A percentile compares a stretch with the other conserved stretches of the same genome.
phyloP scores from a whole-genome alignment of 805 yeast species.

The Metschnikowia cerradonensis region DNA sequence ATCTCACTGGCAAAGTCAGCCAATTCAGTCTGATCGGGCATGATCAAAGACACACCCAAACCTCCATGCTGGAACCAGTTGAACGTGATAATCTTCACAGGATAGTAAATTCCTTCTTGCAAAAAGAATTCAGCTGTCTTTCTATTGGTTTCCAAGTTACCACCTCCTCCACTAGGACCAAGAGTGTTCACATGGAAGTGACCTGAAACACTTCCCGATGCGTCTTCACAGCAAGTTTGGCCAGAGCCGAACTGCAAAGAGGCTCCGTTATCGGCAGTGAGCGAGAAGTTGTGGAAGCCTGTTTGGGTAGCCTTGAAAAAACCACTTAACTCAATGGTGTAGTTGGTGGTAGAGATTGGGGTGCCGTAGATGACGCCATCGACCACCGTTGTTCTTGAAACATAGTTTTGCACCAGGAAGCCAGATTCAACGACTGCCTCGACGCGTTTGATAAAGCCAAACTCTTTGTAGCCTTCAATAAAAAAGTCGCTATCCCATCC shows the following conservation, averaged over 20 bases:
- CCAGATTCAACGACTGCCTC: neutral
- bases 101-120: neutral
- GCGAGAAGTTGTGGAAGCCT: neutral
- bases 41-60: neutral
- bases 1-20: neutral
- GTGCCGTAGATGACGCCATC: conserved; percentile 3
- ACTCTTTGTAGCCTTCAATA: neutral
- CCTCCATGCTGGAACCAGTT: neutral
- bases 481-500: neutral
- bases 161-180: neutral
- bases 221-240: neutral
- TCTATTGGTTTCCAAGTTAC: neutral
- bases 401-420: neutral
- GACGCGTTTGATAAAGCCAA: neutral
- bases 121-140: neutral
- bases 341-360: conserved; percentile 3
- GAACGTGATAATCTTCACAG: neutral
- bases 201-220: neutral
- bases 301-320: conserved; percentile 4
- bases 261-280: neutral
- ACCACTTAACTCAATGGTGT: conserved; percentile 6
- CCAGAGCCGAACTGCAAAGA: neutral
- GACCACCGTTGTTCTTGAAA: neutral
- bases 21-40: neutral
- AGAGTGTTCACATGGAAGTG: neutral